phyloP scores from a whole-genome alignment of 352 stramenopile species.

The Phytophthora foliorum region DNA sequence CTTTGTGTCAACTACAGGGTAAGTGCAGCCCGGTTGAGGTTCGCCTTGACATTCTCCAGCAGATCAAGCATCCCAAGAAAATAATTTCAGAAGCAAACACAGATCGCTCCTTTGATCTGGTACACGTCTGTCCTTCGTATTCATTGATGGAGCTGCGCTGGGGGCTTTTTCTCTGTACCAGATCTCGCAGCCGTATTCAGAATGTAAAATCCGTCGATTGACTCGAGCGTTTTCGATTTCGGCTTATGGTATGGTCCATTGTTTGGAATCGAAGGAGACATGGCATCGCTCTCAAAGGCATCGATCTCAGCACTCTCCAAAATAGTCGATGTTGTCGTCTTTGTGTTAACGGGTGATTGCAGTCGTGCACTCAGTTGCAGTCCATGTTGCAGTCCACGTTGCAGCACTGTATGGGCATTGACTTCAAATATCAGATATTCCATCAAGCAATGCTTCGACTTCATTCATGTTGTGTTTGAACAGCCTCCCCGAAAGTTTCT shows the following conservation, averaged over 20 bases:
- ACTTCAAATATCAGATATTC: neutral
- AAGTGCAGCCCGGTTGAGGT: neutral
- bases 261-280: neutral
- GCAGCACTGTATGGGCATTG: neutral
- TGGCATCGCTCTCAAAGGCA: neutral
- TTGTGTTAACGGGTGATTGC: neutral
- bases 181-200: neutral
- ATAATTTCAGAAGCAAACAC: neutral
- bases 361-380: neutral
- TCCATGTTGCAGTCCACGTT: neutral
- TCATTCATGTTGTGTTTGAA: neutral
- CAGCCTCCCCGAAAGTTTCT: neutral
- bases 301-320: neutral
- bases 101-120: neutral
- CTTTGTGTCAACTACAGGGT: neutral
- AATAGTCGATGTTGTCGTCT: neutral
- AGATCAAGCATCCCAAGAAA: neutral
- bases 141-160: neutral
- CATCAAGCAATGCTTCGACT: neutral
- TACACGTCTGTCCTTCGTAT: neutral
- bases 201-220: neutral
- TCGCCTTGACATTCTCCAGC: neutral
- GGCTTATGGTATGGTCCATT: neutral
- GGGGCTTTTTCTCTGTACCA: neutral
- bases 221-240: neutral